Base-by-base conservation (phyloP, 352 stramenopile genomes). In the Pythium guiyangense region DNA sequence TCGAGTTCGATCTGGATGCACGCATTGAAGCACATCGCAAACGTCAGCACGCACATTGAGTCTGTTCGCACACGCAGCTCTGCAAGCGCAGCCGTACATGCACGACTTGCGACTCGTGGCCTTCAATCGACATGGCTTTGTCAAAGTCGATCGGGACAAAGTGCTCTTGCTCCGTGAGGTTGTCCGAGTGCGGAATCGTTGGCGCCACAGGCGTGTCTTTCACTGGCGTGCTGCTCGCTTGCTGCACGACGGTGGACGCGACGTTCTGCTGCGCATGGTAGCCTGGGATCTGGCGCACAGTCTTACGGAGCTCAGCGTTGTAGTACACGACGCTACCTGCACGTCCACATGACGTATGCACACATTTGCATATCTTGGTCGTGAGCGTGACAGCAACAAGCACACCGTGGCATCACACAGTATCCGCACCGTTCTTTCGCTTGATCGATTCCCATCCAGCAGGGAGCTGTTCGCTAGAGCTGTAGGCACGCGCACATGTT, bases 51-150 rank as follows among this genome's bases (percentile, higher is more conserved):
- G 27, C 43, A 29, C 43, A 25, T 9, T 48, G n/a, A 20, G 25
- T n/a, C n/a, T 17, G 18, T 25, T 14, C 0, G 1, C 43, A 10
- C 43, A 27, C 10, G 10, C 4, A 26, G 9, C 9, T 18, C 9
- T 17, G 6, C 1, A 39, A 60, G 18, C 15, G 39, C 17, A 12
- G 29, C 42, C 70, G 48, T 81, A 92, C 75, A 52, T 87, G 74
- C 47, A 94, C 79, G 25, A 92, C 73, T 79, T 96, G 88, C 6
- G 84, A 91, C 52, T 96, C 87, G 47, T 92, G 76, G 9, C 87
- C 85, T 37, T 94, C 84, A 37, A 96, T 83, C 11, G 60, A 71
- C 59, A 89, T 83, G 6, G 82, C 78, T 49, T 79, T 90, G 52
- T 71, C 69, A 60, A 95, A 96, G 59, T 96, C 73, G 40, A 96